Percentiles rank a stretch among this genome's conserved stretches.
phyloP scores from a whole-genome alignment of 352 stramenopile species.

The Pythium sp. region DNA sequence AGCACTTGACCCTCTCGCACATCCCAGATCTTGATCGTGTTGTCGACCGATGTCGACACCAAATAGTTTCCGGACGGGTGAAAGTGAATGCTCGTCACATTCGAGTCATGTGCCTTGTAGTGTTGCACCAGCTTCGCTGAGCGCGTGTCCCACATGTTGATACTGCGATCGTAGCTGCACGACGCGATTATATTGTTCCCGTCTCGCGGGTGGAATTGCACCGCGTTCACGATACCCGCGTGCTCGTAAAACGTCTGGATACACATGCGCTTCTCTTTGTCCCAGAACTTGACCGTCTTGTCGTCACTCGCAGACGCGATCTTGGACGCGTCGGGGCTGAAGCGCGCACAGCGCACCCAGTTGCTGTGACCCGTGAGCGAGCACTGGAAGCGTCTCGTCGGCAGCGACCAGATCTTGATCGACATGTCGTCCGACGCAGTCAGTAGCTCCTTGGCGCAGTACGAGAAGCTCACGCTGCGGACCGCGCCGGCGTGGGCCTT shows the following conservation, averaged over 20 bases:
- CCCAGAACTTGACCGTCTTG: slow-evolving; percentile 92
- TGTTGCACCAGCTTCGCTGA: slow-evolving; percentile 87
- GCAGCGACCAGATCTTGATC: slow-evolving; percentile 88
- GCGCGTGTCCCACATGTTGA: slow-evolving; percentile 88
- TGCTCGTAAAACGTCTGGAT: slow-evolving; percentile 89
- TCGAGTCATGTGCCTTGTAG: slow-evolving; percentile 87
- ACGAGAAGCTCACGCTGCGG: slow-evolving; percentile 84
- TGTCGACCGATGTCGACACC: slow-evolving; percentile 86
- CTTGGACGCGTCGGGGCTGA: slow-evolving; percentile 69
- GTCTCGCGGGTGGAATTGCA: slow-evolving; percentile 81
- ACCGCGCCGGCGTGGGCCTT: slow-evolving; percentile 70
- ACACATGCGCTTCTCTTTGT: slow-evolving; percentile 74
- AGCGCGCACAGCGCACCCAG: slow-evolving; percentile 87
- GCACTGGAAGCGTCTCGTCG: slow-evolving; percentile 82
- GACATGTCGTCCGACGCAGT: slow-evolving; percentile 93
- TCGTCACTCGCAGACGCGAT: slow-evolving; percentile 87
- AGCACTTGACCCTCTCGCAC: slow-evolving; percentile 90
- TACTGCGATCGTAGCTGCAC: slow-evolving; percentile 62
- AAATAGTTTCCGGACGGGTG: slow-evolving; percentile 91
- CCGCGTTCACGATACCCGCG: slow-evolving; percentile 70
- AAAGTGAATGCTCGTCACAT: slow-evolving; percentile 82
- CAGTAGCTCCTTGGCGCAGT: slow-evolving; percentile 72
- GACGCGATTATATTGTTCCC: slow-evolving; percentile 54
- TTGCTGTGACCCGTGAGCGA: slow-evolving; percentile 89
- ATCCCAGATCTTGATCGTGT: slow-evolving; percentile 91